Percentiles rank a stretch among this genome's conserved stretches.
These are phyloP conservation scores for Phaeotremella fagi DNA, from an alignment of 768 basidiomycete genomes.

Conservation along the genomic window DNA sequence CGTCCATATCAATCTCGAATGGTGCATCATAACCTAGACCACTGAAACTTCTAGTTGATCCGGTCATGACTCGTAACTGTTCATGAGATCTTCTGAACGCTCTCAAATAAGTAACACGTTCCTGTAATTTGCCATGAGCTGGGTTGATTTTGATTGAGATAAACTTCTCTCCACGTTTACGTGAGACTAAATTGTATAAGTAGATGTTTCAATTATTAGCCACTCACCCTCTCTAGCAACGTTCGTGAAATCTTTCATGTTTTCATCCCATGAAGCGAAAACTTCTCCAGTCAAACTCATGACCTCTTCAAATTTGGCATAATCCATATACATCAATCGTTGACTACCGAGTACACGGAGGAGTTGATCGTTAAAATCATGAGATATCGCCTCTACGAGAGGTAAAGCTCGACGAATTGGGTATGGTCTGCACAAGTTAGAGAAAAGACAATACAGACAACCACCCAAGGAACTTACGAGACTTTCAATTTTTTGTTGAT, in stretches of 20 bases:
- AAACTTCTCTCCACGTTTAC: conserved; percentile 84
- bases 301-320: conserved; percentile 85
- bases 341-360: conserved; percentile 85
- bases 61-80: conserved; percentile 94
- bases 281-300: conserved; percentile 69
- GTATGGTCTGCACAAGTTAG: conserved; percentile 58
- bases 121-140: conserved; percentile 86
- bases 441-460: neutral
- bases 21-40: conserved; percentile 61
- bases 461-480: conserved; percentile 51
- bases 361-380: conserved; percentile 93
- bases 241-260: conserved; percentile 84
- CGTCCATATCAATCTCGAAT: conserved; percentile 90
- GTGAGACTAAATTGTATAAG: conserved; percentile 55
- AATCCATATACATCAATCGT: conserved; percentile 86
- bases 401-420: conserved; percentile 93
- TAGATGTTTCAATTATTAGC: neutral
- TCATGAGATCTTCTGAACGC: conserved; percentile 97
- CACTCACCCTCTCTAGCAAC: conserved; percentile 68
- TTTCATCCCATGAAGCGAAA: conserved; percentile 81
- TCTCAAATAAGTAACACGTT: conserved; percentile 74
- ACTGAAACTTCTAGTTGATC: conserved; percentile 79
- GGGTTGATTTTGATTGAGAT: conserved; percentile 92
- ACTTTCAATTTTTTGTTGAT: conserved; percentile 92
- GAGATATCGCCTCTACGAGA: conserved; percentile 94